Evolutionary conservation across 768 basidiomycete genomes (phyloP).

Genomic region (Lentinula sp.): DNA sequence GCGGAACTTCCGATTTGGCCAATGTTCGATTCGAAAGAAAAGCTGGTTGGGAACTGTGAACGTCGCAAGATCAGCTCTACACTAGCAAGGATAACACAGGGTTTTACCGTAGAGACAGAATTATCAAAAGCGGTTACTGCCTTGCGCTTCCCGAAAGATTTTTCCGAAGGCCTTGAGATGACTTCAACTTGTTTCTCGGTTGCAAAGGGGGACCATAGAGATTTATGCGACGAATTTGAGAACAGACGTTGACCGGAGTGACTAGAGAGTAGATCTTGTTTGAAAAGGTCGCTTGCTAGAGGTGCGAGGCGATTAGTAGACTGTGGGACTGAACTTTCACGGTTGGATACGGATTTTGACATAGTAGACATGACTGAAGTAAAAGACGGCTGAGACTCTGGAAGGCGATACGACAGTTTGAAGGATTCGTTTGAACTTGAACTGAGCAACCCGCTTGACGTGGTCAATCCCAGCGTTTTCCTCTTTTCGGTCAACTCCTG

Average conservation of each 20-base stretch:
- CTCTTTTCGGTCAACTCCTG: constrained; percentile 26
- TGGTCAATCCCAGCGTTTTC: constrained; percentile 2
- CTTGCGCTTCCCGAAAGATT: constrained; percentile 1
- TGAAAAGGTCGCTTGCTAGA: constrained; percentile 12
- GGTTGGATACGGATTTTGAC: background rate
- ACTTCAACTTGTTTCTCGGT: background rate
- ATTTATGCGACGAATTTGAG: background rate
- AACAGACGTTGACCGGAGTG: constrained; percentile 13
- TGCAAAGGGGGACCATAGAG: background rate
- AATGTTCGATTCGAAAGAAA: background rate
- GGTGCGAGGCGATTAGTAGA: constrained; percentile 4
- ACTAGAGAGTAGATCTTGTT: constrained; percentile 11
- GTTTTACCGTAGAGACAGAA: background rate
- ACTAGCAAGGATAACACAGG: background rate
- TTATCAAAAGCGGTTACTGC: background rate
- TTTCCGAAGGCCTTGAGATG: background rate
- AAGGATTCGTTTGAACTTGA: background rate
- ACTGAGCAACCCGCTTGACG: background rate
- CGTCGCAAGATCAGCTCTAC: background rate
- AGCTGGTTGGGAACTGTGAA: background rate
- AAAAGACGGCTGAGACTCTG: constrained; percentile 3
- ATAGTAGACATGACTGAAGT: constrained; percentile 1
- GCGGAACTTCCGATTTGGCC: background rate
- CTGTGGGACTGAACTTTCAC: background rate
- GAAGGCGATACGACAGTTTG: background rate